Conservation (phyloP, 179 eudicot genomes). For the Beta macrorhiza region DNA sequence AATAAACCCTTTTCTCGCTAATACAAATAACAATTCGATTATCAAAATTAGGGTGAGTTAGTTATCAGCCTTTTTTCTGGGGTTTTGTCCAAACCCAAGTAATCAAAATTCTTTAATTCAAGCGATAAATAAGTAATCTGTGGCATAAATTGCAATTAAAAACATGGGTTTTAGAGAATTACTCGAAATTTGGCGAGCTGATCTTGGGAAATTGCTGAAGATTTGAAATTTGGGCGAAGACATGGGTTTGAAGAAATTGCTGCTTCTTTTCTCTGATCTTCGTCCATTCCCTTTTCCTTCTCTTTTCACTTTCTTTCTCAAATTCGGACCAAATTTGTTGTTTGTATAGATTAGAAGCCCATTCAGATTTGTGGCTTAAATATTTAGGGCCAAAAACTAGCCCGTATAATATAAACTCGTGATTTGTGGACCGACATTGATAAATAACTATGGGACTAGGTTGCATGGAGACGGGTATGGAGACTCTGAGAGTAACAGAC, state of each 20-base stretch:
- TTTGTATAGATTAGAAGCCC: too few relatives aligned
- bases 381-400: too few relatives aligned
- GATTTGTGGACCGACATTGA: too few relatives aligned
- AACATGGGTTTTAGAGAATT: slow-evolving; percentile 2
- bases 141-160: neutral
- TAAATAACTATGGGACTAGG: too few relatives aligned
- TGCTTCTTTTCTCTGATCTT: slow-evolving; percentile 19
- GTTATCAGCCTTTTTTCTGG: neutral
- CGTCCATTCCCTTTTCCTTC: slow-evolving; percentile 2
- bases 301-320: too few relatives aligned
- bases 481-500: too few relatives aligned
- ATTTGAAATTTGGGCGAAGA: slow-evolving; percentile 16
- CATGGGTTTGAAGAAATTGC: slow-evolving; percentile 18
- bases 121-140: neutral
- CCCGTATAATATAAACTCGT: too few relatives aligned
- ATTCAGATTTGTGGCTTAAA: too few relatives aligned
- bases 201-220: slow-evolving; percentile 28
- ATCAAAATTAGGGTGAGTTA: neutral
- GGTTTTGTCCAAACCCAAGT: neutral
- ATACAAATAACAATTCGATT: neutral
- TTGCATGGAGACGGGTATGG: too few relatives aligned
- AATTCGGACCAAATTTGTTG: too few relatives aligned
- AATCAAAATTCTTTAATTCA: neutral
- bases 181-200: slow-evolving; percentile 43
- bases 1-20: neutral